Base-by-base conservation (phyloP, 2,329 filamentous ascomycete species). In the Aureobasidium subglaciale region DNA sequence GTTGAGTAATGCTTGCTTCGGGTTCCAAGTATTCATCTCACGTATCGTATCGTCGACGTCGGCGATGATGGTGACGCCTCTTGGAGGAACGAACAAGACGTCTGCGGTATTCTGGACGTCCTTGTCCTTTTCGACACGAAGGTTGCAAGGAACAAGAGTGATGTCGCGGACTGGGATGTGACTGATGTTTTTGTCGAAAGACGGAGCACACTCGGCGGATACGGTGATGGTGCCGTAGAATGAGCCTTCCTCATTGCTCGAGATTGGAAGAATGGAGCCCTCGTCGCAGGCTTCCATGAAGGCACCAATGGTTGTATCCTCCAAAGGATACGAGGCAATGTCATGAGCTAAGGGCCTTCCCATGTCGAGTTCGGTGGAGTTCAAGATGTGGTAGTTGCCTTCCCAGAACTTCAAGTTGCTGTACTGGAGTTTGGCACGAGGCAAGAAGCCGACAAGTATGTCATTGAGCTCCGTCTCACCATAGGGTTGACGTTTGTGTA, bases 401-500 rank as follows among this genome's bases (percentile, higher is more conserved):
- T 50, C 18, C 46, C 46, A 50, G n/a, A 37, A 29, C 32, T 38
- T 50, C 45, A 40, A 40, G 86, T 71, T 13, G 75, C 68, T 1
- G 74, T 63, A 13, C 35, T 48, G 11, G 16, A 34, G 24, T 7
- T 1, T 78, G 74, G 4, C 88, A 74, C 13, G 37, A 15, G 18
- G 27, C 35, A 82, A 69, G 10, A 78, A 67, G 38, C 88, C 78
- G 56, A 77, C 76, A 5, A 89, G 74, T 68, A 88, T 87, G 25
- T 80, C 67, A 59, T 88, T 82, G 57, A 85, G 83, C 62, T 79
- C 85, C 24, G 73, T 71, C 62, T 80, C 73, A 2, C 75, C 77
- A 38, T 85, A 81, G 50, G 85, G 78, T 1, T 86, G 85, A 56
- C 84, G 78, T 65, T 87, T 88, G 74, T 82, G 88, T 9, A 88